Percentiles rank a stretch among this genome's conserved stretches.
Evolutionary conservation across 1,284 basidiomycete species (phyloP).

Genomic region (Rhodotorula sp.): DNA sequence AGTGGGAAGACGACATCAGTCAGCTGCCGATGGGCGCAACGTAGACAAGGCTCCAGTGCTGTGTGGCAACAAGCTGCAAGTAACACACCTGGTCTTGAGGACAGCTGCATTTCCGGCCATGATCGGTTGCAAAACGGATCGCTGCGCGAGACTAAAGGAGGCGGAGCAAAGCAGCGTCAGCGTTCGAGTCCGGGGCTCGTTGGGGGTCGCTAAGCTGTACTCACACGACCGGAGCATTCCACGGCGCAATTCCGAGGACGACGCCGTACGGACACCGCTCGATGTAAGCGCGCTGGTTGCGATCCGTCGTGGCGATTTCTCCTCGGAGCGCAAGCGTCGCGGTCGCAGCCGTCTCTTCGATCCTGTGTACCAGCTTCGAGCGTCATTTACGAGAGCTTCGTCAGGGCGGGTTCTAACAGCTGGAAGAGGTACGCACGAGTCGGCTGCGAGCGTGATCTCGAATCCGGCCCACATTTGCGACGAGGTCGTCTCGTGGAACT

Average conservation of each 20-base stretch:
- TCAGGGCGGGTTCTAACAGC: too few relatives aligned
- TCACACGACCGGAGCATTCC: conserved; percentile 30
- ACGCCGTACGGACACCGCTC: conserved; percentile 45
- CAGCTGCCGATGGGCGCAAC: too few relatives aligned
- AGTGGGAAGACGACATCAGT: too few relatives aligned
- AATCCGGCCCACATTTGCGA: conserved; percentile 34
- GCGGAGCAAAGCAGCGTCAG: background rate
- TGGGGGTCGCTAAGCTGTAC: background rate
- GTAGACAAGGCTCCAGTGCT: too few relatives aligned
- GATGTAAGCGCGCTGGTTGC: conserved; percentile 34
- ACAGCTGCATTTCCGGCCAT: conserved; percentile 47
- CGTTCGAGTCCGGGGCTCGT: background rate
- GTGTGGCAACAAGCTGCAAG: too few relatives aligned
- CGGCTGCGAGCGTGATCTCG: conserved; percentile 36
- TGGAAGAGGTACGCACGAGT: conserved; percentile 25
- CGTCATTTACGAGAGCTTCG: background rate
- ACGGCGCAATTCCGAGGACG: conserved; percentile 41
- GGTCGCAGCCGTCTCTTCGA: conserved; percentile 42
- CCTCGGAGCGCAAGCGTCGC: conserved; percentile 40
- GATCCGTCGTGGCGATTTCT: conserved; percentile 38
- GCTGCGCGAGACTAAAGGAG: conserved; percentile 44
- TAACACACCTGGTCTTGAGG: conserved; percentile 46
- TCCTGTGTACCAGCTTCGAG: conserved; percentile 7
- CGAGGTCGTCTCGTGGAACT: conserved; percentile 40
- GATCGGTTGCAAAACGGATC: conserved; percentile 48